phyloP scores from a whole-genome alignment of 179 eudicot species.

The Drosera spatulata region DNA sequence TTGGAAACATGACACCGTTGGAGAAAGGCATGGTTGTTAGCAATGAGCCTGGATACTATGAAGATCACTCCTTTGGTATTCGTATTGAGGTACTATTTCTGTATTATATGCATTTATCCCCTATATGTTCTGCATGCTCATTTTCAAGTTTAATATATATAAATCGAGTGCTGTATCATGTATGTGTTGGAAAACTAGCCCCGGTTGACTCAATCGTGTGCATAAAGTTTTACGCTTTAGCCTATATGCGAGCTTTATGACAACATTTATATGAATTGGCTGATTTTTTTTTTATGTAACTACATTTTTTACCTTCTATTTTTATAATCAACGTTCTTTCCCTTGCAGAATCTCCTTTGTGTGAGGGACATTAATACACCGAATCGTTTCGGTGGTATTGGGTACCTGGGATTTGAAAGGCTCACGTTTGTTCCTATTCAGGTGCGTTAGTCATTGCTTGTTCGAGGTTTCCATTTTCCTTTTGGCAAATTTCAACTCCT shows the following conservation, averaged over 20 bases:
- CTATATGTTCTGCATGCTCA: no score
- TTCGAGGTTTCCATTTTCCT: not conserved
- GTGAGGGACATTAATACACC: constrained; percentile 76
- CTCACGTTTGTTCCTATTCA: constrained; percentile 94
- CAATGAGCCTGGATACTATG: constrained; percentile 98
- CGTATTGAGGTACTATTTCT: constrained; percentile 64
- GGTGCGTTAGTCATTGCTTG: constrained; percentile 28
- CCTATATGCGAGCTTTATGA: no score
- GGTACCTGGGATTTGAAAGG: constrained; percentile 80
- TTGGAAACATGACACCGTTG: constrained; percentile 83
- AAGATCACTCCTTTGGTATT: constrained; percentile 93
- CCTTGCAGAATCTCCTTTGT: constrained; percentile 78
- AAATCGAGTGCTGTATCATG: no score
- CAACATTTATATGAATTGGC: no score
- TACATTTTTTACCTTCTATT: no score
- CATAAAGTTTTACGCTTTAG: no score
- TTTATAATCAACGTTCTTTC: constrained; percentile 3
- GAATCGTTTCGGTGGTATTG: constrained; percentile 79
- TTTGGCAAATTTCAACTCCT: not conserved
- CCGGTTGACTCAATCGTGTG: no score
- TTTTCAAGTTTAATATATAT: no score
- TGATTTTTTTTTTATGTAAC: no score
- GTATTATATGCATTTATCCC: not conserved
- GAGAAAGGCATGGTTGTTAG: constrained; percentile 91
- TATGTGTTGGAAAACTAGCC: no score